Conservation (phyloP, 176 grass and related monocot genomes). For the Saccharum spontaneum region DNA sequence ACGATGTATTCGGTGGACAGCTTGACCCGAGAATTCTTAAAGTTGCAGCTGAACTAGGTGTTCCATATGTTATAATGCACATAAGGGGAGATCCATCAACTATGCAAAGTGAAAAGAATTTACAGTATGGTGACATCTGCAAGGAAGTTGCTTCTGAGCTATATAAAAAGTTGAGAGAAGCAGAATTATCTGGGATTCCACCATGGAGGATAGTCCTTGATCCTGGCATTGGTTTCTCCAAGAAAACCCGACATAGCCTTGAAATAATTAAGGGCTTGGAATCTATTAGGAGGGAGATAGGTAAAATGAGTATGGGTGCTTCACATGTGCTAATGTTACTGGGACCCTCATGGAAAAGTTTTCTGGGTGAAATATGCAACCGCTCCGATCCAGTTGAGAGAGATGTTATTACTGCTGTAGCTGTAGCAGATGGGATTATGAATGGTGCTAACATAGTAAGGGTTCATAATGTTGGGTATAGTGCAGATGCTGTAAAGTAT, state of each 20-base stretch:
- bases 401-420: conserved; percentile 58
- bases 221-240: conserved; percentile 90
- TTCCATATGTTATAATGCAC: conserved; percentile 88
- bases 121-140: conserved; percentile 67
- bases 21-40: conserved; percentile 73
- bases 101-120: conserved; percentile 81
- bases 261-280: conserved; percentile 56
- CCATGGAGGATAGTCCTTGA: conserved; percentile 89
- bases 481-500: conserved; percentile 61
- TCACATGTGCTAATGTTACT: conserved; percentile 75
- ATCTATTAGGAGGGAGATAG: conserved; percentile 60
- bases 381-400: conserved; percentile 51
- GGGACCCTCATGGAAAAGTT: conserved; percentile 74
- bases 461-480: conserved; percentile 69
- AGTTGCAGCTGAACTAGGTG: conserved; percentile 66
- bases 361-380: conserved; percentile 74
- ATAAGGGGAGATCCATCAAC: conserved; percentile 83
- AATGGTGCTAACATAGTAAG: conserved; percentile 86
- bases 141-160: conserved; percentile 79
- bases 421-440: conserved; percentile 45
- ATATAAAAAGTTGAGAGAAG: conserved; percentile 47
- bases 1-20: conserved; percentile 76
- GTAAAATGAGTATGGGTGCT: conserved; percentile 62
- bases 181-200: conserved; percentile 69
- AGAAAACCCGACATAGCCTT: conserved; percentile 57